Conservation (phyloP, 768 basidiomycete genomes). For the Phylloporus scabripes region DNA sequence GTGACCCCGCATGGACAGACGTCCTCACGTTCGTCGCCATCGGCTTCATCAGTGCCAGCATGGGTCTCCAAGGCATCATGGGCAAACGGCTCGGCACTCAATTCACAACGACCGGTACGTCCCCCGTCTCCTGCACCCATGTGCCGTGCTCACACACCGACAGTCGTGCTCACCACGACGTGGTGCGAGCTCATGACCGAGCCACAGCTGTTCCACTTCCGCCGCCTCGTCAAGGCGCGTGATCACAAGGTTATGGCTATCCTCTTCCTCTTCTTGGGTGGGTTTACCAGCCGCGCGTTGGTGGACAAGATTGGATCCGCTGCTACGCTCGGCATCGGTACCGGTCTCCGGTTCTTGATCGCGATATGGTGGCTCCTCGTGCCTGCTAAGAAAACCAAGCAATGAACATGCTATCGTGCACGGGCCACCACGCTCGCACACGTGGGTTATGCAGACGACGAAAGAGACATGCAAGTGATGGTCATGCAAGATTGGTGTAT, state of each 20-base stretch:
- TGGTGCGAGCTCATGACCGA: conserved; percentile 88
- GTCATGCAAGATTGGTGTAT: conserved; percentile 1
- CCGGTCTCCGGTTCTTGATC: conserved; percentile 57
- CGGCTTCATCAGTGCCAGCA: conserved; percentile 66
- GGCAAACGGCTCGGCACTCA: conserved; percentile 77
- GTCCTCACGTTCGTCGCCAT: conserved; percentile 61
- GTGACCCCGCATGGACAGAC: conserved; percentile 66
- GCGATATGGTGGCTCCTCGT: conserved; percentile 63
- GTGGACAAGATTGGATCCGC: conserved; percentile 56
- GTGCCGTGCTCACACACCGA: background rate
- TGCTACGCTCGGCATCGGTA: conserved; percentile 59
- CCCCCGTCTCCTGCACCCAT: too few species aligned
- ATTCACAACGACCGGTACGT: conserved; percentile 70
- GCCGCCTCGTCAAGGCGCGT: conserved; percentile 48
- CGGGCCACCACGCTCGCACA: too few species aligned
- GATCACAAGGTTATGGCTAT: conserved; percentile 72
- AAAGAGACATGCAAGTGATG: background rate
- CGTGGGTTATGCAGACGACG: background rate
- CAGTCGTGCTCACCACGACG: conserved; percentile 79
- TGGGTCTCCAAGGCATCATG: conserved; percentile 85
- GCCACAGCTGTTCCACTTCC: conserved; percentile 61
- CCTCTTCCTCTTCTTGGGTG: conserved; percentile 66
- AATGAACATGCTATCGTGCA: background rate
- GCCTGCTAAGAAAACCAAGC: conserved; percentile 29
- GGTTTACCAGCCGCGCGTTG: conserved; percentile 59